Base-by-base conservation (phyloP, 305 asterid species). In the Fraxinus nigra region DNA sequence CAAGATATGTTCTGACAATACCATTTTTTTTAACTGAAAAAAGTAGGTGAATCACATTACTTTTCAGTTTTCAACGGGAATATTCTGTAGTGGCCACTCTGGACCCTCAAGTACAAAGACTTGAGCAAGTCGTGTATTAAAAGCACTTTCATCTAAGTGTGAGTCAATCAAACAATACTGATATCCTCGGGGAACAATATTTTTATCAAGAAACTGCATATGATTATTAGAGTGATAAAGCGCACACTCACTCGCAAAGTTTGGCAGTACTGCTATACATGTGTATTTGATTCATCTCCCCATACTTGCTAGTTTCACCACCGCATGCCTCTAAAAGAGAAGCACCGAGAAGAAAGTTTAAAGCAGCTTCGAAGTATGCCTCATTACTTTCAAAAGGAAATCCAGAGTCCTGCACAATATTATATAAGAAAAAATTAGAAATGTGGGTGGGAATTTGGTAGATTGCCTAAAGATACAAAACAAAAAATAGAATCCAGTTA, bases 331-430 rank as follows among this genome's bases (percentile, higher is more conserved):
- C 99, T 70, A 90, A 84, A 86, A 93, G 97, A 54, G 93, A 89
- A 86, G 98, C 99, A 3, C 97, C 97, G 4, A 87, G 92, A 84
- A 95, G 97, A 89, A 89, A 94, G 90, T 91, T 88, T 33, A 96
- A 79, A 63, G 95, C 97, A 48, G 98, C 97, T 89, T 91, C 89
- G 82, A 96, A 94, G 89, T 87, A 89, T 82, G 87, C 90, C 80
- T 88, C 90, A 77, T 92, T 93, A 86, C 97, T 89, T 87, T 95
- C 98, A 37, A 88, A 88, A 63, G 83, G 85, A 83, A 94, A 92
- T 83, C 98, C 97, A 81, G 97, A 87, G 81, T 77, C 87, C 99
- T 96, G 93, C 88, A 87, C 76, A 73, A 81, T 38, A 78, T 79
- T 37, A 81, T 78, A 72, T 10, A 74, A 63, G 81, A 26, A 26